These are phyloP conservation scores for Chaetomium sp. DNA, from an alignment of 2,329 filamentous ascomycete species.

Conservation along the genomic window DNA sequence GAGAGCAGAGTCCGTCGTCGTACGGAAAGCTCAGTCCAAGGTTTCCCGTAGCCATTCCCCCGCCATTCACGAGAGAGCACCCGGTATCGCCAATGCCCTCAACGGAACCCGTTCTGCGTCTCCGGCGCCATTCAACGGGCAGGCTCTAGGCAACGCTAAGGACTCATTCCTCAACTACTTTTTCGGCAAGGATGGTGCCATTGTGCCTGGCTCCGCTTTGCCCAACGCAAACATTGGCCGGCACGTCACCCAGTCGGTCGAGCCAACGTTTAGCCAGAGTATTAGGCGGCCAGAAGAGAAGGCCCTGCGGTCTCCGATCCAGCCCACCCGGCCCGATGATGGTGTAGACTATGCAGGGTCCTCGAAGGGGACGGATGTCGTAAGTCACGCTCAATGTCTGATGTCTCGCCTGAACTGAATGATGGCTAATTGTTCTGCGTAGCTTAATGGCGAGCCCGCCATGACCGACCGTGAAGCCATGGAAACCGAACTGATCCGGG, in stretches of 20 bases:
- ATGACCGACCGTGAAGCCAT: constrained; percentile 93
- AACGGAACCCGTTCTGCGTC: constrained; percentile 60
- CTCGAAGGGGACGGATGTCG: constrained; percentile 48
- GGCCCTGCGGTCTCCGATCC: constrained; percentile 45
- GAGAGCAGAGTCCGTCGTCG: constrained; percentile 49
- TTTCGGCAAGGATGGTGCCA: constrained; percentile 84
- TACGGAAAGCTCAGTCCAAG: constrained; percentile 56
- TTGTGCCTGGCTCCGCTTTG: constrained; percentile 36
- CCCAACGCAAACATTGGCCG: constrained; percentile 40
- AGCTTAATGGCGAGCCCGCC: constrained; percentile 63
- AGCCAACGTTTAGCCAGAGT: constrained; percentile 78
- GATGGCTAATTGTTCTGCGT: constrained; percentile 19
- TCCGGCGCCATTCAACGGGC: constrained; percentile 55
- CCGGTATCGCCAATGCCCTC: constrained; percentile 56
- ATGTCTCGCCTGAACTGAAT: neutral
- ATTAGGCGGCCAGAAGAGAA: constrained; percentile 65
- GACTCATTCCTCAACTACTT: constrained; percentile 99
- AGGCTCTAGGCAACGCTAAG: constrained; percentile 56
- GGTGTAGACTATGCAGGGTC: constrained; percentile 38
- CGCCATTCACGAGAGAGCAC: constrained; percentile 62
- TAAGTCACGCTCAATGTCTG: constrained; percentile 38
- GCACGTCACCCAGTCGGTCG: constrained; percentile 71
- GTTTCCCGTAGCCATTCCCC: constrained; percentile 76
- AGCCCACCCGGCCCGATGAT: constrained; percentile 33
- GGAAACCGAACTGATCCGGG: constrained; percentile 94